These are phyloP conservation scores for Aspergillus quadricinctus DNA, from an alignment of 2,329 filamentous ascomycete species.

Conservation along the genomic window DNA sequence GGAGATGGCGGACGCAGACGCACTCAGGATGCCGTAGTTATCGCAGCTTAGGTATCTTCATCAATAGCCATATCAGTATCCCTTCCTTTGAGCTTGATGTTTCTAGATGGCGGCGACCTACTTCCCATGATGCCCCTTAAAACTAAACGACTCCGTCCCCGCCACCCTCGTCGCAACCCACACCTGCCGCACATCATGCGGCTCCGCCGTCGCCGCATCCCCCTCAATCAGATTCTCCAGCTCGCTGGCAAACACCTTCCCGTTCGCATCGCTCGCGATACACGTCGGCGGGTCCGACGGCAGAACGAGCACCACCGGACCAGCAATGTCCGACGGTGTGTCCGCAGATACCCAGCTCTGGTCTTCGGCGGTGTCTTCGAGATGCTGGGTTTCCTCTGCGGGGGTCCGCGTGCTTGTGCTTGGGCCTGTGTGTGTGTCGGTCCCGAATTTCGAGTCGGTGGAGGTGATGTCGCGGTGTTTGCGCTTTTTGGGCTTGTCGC, in stretches of 20 bases:
- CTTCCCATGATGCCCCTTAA: slow-evolving; percentile 88
- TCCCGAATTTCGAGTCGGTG: slow-evolving; percentile 15
- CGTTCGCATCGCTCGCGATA: slow-evolving; percentile 78
- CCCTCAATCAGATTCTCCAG: slow-evolving; percentile 86
- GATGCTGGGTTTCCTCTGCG: slow-evolving; percentile 23
- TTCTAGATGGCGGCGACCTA: slow-evolving; percentile 32
- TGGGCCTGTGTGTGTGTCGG: slow-evolving; percentile 26
- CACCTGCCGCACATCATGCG: slow-evolving; percentile 91
- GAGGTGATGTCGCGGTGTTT: slow-evolving; percentile 61
- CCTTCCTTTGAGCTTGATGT: no score
- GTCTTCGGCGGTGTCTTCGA: slow-evolving; percentile 53
- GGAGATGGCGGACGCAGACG: slow-evolving; percentile 75
- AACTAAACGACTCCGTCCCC: slow-evolving; percentile 74
- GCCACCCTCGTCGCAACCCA: slow-evolving; percentile 84
- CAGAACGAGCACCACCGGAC: slow-evolving; percentile 77
- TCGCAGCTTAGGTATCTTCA: slow-evolving; percentile 78
- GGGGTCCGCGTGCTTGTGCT: slow-evolving; percentile 16
- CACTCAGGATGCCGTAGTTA: slow-evolving; percentile 72
- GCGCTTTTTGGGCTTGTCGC: slow-evolving; percentile 90
- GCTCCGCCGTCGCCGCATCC: slow-evolving; percentile 80
- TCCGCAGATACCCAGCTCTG: slow-evolving; percentile 93
- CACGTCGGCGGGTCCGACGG: slow-evolving; percentile 69
- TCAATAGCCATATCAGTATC: not conserved
- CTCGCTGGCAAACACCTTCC: slow-evolving; percentile 75
- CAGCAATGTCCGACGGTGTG: slow-evolving; percentile 65